Evolutionary conservation across 371 early-diverging fungal genomes (phyloP), one percentile per base, ranked within the genome.

Genomic region (Apophysomyces variabilis): DNA sequence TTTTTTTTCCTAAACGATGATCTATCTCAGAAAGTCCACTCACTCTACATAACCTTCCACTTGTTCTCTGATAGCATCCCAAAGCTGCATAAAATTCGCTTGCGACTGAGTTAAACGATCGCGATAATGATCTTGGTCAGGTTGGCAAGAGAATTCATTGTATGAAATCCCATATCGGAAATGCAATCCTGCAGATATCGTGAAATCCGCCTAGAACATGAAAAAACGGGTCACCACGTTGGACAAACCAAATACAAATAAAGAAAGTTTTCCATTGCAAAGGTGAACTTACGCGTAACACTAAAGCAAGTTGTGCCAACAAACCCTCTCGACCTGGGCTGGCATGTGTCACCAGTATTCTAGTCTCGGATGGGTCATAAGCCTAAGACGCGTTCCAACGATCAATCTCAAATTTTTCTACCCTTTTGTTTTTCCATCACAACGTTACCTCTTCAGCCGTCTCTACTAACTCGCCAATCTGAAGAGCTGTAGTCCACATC

Each of bases 401-500:
- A 26, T 26, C 32, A 26, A 26, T 26, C 32, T 26, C 32, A 26
- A 26, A 26, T 44, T 38, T 16, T 16, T 37, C 7, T 66, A 6
- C 26, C 38, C 5, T 26, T 44, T 41, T 46, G 35, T 45, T 2
- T 21, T 62, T 14, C 18, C 14, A 14, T 46, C 9, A 35, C 9
- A 9, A 45, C 56, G 14, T 73, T 65, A 85, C 83, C 66, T 71
- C 71, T 58, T 80, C 75, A 7, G 90, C 86, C 4, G 87, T 83
- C 38, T 88, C 88, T 14, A 89, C 86, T 45, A 89, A 66, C 65
- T 88, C 85, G 62, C 90, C 90, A 38, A 89, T 85, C 64, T 89
- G 90, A 44, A 89, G 65, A 16, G 87, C 80, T 7, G 90, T 88
- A 7, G 88, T 87, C 90, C 90, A 89, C 87, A 88, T 87, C 36